Conservation (phyloP, 129 eudicot genomes). For the Lonicera japonica region DNA sequence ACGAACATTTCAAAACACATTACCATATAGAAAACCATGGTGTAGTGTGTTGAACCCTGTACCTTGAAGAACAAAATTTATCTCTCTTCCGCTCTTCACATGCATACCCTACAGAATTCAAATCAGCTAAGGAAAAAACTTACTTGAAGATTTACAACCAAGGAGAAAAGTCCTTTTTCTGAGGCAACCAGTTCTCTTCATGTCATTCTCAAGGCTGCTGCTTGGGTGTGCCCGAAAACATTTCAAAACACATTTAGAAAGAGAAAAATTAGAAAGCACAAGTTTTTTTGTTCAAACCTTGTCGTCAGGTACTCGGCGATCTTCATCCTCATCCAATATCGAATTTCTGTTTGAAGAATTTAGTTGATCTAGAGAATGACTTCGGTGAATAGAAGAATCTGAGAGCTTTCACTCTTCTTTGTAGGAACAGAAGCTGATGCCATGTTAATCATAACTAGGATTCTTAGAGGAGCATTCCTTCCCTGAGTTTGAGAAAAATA, state of each 20-base stretch:
- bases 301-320: constrained; percentile 60
- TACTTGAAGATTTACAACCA: constrained; percentile 85
- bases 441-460: constrained; percentile 97
- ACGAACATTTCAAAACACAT: neutral
- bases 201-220: constrained; percentile 43
- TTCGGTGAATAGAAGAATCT: constrained; percentile 46
- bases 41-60: constrained; percentile 94
- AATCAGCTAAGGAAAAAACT: constrained; percentile 27
- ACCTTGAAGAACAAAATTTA: constrained; percentile 43
- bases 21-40: constrained; percentile 93
- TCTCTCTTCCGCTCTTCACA: constrained; percentile 1
- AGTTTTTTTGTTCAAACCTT: constrained; percentile 38
- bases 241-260: constrained; percentile 12
- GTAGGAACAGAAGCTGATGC: constrained; percentile 64
- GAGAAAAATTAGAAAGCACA: neutral
- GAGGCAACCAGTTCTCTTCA: constrained; percentile 73
- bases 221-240: constrained; percentile 40
- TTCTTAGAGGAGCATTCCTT: constrained; percentile 77
- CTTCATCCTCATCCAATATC: constrained; percentile 96
- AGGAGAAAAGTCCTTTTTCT: constrained; percentile 78
- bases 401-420: constrained; percentile 51
- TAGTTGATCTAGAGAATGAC: constrained; percentile 57
- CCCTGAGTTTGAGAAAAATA: constrained; percentile 91
- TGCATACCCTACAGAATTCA: neutral
- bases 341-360: constrained; percentile 49